Percentiles rank a stretch among this genome's conserved stretches.
Conservation (phyloP, 148 eudicot genomes). For the Tetragonia tetragonoides region DNA sequence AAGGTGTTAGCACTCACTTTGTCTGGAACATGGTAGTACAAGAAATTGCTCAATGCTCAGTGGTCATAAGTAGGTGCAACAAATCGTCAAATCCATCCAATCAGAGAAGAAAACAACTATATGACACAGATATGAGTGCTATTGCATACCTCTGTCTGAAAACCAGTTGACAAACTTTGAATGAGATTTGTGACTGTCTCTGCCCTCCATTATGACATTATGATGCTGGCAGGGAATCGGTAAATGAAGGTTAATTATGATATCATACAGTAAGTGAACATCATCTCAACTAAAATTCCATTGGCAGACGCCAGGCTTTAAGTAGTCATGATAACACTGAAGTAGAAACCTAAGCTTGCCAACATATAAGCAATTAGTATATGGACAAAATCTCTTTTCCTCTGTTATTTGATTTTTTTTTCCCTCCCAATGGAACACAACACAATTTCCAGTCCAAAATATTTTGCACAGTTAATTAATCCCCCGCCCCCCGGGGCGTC, state of each 20-base stretch:
- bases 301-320: background rate
- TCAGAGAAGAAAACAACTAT: background rate
- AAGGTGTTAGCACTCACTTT: slow-evolving; percentile 6
- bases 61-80: background rate
- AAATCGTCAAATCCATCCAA: background rate
- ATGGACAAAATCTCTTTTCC: background rate
- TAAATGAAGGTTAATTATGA: slow-evolving; percentile 5
- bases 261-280: background rate
- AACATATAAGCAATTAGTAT: background rate
- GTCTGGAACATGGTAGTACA: slow-evolving; percentile 14
- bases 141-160: slow-evolving; percentile 25
- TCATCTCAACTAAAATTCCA: background rate
- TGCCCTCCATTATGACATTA: slow-evolving; percentile 4
- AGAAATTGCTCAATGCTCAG: background rate
- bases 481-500: too few relatives aligned
- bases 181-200: slow-evolving; percentile 14
- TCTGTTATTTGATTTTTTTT: background rate
- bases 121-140: slow-evolving; percentile 4
- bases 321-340: background rate
- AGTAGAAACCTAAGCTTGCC: background rate
- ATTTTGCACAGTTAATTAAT: background rate
- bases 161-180: slow-evolving; percentile 13
- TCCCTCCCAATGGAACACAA: background rate
- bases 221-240: slow-evolving; percentile 16
- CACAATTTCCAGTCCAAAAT: background rate